These are phyloP conservation scores for Glebionis coronaria DNA, from an alignment of 129 eudicot species.

Conservation along the genomic window DNA sequence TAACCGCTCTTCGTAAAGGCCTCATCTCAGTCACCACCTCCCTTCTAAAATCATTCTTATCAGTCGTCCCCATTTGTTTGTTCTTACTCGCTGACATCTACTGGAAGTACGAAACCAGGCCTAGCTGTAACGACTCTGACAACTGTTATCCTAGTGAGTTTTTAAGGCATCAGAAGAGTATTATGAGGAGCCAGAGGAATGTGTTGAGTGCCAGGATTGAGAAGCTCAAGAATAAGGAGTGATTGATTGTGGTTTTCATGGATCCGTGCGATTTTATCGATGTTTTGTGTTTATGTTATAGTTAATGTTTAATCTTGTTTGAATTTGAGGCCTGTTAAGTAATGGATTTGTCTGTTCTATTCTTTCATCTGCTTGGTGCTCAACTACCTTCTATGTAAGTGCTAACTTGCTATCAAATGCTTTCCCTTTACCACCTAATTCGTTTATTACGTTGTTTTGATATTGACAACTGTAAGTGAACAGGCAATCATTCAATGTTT, in stretches of 20 bases:
- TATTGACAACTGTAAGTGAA: too few species aligned
- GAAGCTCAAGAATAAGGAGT: constrained; percentile 58
- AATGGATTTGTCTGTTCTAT: too few species aligned
- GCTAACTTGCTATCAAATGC: too few species aligned
- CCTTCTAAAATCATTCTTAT: constrained; percentile 74
- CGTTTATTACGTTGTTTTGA: too few species aligned
- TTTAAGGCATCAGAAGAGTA: constrained; percentile 83
- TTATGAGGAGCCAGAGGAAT: constrained; percentile 89
- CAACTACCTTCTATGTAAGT: too few species aligned
- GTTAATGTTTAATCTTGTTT: not conserved
- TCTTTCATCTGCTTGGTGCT: too few species aligned
- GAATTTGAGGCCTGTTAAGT: not conserved
- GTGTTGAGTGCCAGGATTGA: constrained; percentile 64
- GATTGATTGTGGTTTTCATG: constrained; percentile 22
- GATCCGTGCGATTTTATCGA: not conserved
- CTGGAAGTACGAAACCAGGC: constrained; percentile 89
- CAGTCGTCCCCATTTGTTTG: constrained; percentile 75
- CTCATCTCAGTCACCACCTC: constrained; percentile 57
- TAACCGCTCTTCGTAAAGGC: constrained; percentile 62
- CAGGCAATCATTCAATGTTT: too few species aligned
- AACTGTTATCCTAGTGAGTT: constrained; percentile 71
- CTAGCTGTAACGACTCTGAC: constrained; percentile 45
- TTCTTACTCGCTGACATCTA: constrained; percentile 71
- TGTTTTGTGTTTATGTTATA: not conserved
- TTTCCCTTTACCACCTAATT: too few species aligned